phyloP scores from a whole-genome alignment of 768 basidiomycete species.

The Fistulinella prunicolor region DNA sequence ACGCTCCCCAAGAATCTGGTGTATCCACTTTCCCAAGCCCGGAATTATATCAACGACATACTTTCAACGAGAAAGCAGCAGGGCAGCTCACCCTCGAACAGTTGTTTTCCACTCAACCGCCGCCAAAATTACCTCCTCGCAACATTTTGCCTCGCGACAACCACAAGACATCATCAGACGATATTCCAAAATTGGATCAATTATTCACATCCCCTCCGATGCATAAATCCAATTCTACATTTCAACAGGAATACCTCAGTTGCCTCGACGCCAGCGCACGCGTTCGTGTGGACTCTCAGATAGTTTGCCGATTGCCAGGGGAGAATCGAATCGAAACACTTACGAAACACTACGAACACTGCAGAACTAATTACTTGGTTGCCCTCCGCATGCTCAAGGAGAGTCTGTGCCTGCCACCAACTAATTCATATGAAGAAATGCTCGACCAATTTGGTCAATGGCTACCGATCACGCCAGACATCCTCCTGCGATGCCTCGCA shows the following conservation, averaged over 20 bases:
- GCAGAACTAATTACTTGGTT: neutral
- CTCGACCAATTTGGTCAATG: slow-evolving; percentile 22
- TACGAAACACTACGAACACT: neutral
- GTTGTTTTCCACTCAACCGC: neutral
- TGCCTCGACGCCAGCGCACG: neutral
- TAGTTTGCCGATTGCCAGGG: neutral
- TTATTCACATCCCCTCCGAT: too few relatives aligned
- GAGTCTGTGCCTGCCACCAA: slow-evolving; percentile 10
- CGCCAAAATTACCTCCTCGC: neutral
- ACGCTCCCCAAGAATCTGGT: too few relatives aligned
- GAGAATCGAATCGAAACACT: neutral
- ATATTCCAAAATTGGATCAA: too few relatives aligned
- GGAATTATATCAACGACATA: too few relatives aligned
- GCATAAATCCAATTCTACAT: neutral
- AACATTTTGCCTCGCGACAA: too few relatives aligned
- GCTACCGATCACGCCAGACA: too few relatives aligned
- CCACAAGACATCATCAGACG: neutral
- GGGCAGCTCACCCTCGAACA: neutral
- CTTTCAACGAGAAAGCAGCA: too few relatives aligned
- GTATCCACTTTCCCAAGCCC: too few relatives aligned
- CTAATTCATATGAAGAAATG: slow-evolving; percentile 2
- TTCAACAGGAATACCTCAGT: too few relatives aligned
- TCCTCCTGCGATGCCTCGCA: too few relatives aligned
- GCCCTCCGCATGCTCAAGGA: neutral
- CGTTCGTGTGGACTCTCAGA: neutral